These are phyloP conservation scores for Acacia pycnantha DNA, from an alignment of 331 rosid genomes.

Conservation along the genomic window DNA sequence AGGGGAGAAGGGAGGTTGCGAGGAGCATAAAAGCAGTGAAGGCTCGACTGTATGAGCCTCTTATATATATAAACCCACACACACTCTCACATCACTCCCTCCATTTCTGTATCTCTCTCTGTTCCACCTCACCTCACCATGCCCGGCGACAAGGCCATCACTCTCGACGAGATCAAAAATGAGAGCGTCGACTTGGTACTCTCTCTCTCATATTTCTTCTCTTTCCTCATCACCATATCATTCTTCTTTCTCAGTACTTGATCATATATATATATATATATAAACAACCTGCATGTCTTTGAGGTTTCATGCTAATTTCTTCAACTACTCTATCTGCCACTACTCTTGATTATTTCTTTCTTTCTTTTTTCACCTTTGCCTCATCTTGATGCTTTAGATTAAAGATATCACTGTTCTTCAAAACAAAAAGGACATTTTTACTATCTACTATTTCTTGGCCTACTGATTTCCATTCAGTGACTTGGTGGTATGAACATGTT, in stretches of 20 bases:
- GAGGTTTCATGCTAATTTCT: not conserved
- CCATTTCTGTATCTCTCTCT: not conserved
- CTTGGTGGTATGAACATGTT: too few relatives aligned
- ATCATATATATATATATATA: too few relatives aligned
- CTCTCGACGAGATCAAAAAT: slow-evolving; percentile 44
- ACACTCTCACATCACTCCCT: not conserved
- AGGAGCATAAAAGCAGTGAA: too few relatives aligned
- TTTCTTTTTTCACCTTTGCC: not conserved
- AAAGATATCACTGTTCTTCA: too few relatives aligned
- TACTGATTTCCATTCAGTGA: too few relatives aligned
- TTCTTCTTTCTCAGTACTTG: not conserved
- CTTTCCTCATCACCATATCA: too few relatives aligned
- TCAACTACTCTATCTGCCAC: not conserved
- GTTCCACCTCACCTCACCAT: not conserved
- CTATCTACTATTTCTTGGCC: not conserved
- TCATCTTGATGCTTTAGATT: not conserved
- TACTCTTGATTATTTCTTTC: too few relatives aligned
- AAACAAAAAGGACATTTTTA: too few relatives aligned
- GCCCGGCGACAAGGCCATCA: slow-evolving; percentile 34
- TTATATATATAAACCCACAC: not conserved
- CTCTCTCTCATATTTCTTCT: too few relatives aligned
- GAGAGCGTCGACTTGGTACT: slow-evolving; percentile 43
- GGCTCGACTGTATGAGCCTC: too few relatives aligned
- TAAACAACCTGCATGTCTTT: too few relatives aligned
- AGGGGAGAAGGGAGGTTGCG: too few relatives aligned